These are phyloP conservation scores for Spiraea crenata DNA, from an alignment of 331 rosid species.

Conservation along the genomic window DNA sequence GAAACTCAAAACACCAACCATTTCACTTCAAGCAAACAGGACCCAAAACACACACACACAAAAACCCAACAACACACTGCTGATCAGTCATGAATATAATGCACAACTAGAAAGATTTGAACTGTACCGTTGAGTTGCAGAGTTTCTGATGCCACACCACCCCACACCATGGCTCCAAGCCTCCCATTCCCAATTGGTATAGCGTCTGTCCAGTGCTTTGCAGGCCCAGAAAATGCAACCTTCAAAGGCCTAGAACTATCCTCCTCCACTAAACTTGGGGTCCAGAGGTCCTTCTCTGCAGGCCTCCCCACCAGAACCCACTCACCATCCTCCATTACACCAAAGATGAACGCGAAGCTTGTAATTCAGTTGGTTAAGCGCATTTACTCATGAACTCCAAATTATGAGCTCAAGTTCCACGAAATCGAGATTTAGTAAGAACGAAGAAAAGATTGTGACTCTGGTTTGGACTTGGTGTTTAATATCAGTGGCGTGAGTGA, in stretches of 20 bases:
- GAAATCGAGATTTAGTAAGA: too few species aligned
- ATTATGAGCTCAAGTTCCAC: too few species aligned
- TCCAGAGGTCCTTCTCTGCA: slow-evolving; percentile 62
- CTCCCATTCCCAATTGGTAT: slow-evolving; percentile 93
- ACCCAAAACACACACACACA: background rate
- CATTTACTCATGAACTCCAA: too few species aligned
- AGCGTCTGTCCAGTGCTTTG: slow-evolving; percentile 82
- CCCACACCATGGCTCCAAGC: slow-evolving; percentile 96
- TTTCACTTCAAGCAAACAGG: background rate
- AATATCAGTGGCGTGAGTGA: background rate
- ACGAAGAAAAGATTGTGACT: background rate
- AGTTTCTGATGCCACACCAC: slow-evolving; percentile 66
- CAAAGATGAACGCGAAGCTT: background rate
- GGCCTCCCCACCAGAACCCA: slow-evolving; percentile 48
- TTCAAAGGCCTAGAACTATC: slow-evolving; percentile 58
- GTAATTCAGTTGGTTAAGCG: too few species aligned
- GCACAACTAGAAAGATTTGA: background rate
- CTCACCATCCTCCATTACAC: slow-evolving; percentile 47
- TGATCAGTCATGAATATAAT: background rate
- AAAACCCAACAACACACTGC: background rate
- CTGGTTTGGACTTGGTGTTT: too few species aligned
- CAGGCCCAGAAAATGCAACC: slow-evolving; percentile 60
- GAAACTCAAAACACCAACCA: background rate
- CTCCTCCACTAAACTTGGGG: slow-evolving; percentile 37
- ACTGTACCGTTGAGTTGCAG: slow-evolving; percentile 83